Evolutionary conservation across 2,329 filamentous ascomycete species (phyloP), one percentile per base, ranked within the genome.

Genomic region (Colletotrichum musae): DNA sequence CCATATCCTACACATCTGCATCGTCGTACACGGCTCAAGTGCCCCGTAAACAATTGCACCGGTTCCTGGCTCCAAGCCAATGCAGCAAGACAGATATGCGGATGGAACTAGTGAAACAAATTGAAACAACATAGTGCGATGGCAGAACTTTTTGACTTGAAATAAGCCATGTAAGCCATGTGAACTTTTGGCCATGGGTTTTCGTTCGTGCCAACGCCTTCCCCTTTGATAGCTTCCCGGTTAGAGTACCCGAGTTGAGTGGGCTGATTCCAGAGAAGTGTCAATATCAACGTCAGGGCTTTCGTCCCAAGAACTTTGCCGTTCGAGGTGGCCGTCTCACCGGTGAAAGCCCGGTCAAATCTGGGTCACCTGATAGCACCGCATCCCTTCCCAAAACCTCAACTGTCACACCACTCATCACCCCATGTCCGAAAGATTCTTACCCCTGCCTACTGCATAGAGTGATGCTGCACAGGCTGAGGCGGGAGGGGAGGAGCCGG

Each of bases 401-500:
- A 24, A 32, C 16, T 45, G 28, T 43, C 43, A 64, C 52, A 58
- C 21, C 32, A 58, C 7, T 36, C 0, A 18, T 60, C 58, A 60
- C 45, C 50, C 58, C 53, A 43, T 45, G 16, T n/a, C 18, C 21
- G 18, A 9, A 36, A 36, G 7, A 16, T 39, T 47, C 51, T n/a
- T 6, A 21, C 16, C 18, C 32, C 32, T 36, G 15, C 39, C 41
- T 62, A 66, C 16, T 66, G 63, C 16, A 60, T 56, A 21, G 47
- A 5, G 10, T 59, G 62, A 21, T 36, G 43, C 5, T 66, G 66
- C 5, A 54, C 28, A 6, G 67, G 52, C 39, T 52, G 64, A 4
- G 65, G 65, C n/a, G 67, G 64, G 32, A 36, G 32, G 16, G 58
- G 64, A 9, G 68, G 68, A 13, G 58, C 64, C 15, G 53, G 39